A percentile compares a stretch with the other conserved stretches of the same genome.
Evolutionary conservation across 2,329 filamentous ascomycete genomes (phyloP).

Genomic region (Didymellaceae sp.): DNA sequence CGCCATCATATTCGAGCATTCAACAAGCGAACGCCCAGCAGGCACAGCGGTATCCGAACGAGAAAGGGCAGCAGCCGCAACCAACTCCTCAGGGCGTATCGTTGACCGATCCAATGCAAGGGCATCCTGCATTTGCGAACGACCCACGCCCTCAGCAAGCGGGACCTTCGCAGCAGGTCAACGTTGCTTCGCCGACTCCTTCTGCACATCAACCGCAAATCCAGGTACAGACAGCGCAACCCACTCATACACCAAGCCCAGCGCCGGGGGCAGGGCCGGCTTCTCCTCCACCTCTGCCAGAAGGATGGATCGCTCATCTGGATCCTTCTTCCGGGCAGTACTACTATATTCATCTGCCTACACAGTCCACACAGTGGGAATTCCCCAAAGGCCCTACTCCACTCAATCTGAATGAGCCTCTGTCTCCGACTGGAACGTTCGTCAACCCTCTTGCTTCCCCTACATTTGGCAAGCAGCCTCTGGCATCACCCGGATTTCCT

Average conservation of each 20-base stretch:
- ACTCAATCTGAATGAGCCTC: constrained; percentile 80
- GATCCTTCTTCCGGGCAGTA: constrained; percentile 97
- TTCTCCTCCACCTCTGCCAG: constrained; percentile 90
- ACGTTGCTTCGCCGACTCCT: constrained; percentile 41
- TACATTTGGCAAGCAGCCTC: constrained; percentile 62
- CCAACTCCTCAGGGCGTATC: constrained; percentile 35
- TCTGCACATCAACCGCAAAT: constrained; percentile 34
- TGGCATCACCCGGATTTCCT: constrained; percentile 82
- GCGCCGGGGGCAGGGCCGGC: constrained; percentile 72
- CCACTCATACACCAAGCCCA: constrained; percentile 50
- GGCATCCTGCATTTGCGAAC: constrained; percentile 91
- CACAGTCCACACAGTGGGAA: constrained; percentile 97
- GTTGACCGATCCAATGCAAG: constrained; percentile 55
- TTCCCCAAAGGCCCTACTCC: constrained; percentile 96
- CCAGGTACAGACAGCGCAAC: constrained; percentile 31
- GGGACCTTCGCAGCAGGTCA: constrained; percentile 46
- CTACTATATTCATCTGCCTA: constrained; percentile 96
- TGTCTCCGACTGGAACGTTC: constrained; percentile 75
- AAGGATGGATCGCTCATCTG: constrained; percentile 97
- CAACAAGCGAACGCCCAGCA: constrained; percentile 46
- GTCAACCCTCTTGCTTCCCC: constrained; percentile 55
- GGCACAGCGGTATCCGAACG: constrained; percentile 71
- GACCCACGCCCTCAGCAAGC: constrained; percentile 67
- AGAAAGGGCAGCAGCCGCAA: constrained; percentile 67
- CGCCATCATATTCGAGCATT: constrained; percentile 86